Evolutionary conservation across 1,139 yeast species (phyloP).

Genomic region (Protomyces pachydermus): DNA sequence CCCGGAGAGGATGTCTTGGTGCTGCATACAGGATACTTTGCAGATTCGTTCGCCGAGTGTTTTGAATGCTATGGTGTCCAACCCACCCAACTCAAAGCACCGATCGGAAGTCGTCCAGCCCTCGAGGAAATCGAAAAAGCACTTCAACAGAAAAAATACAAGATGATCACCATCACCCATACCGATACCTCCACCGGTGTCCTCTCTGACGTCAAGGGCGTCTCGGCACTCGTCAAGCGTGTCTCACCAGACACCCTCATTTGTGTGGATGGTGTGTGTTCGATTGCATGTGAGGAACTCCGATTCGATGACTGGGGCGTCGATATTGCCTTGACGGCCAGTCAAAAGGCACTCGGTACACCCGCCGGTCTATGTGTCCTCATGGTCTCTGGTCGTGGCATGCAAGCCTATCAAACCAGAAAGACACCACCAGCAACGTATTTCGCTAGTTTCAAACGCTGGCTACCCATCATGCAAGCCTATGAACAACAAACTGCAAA

Average conservation of each 20-base stretch:
- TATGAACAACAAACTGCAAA: constrained; percentile 79
- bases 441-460: constrained; percentile 72
- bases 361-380: constrained; percentile 88
- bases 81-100: constrained; percentile 54
- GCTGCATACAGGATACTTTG: constrained; percentile 81
- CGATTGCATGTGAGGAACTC: constrained; percentile 80
- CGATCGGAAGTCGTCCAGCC: constrained; percentile 71
- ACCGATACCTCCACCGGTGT: constrained; percentile 97
- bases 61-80: constrained; percentile 67
- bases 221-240: constrained; percentile 57
- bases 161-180: constrained; percentile 79
- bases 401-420: constrained; percentile 51
- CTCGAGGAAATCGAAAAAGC: constrained; percentile 51
- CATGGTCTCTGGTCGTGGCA: constrained; percentile 70
- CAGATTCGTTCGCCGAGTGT: constrained; percentile 79
- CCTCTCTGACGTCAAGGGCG: constrained; percentile 61
- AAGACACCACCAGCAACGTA: constrained; percentile 57
- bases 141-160: constrained; percentile 53
- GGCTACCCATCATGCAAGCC: constrained; percentile 85
- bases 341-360: constrained; percentile 92
- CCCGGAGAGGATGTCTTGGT: constrained; percentile 64
- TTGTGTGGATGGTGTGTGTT: constrained; percentile 90
- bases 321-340: constrained; percentile 83
- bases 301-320: constrained; percentile 87
- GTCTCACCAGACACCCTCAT: constrained; percentile 75